Evolutionary conservation across 495 filamentous ascomycete species (phyloP).

Genomic region (Copromyces sp.): DNA sequence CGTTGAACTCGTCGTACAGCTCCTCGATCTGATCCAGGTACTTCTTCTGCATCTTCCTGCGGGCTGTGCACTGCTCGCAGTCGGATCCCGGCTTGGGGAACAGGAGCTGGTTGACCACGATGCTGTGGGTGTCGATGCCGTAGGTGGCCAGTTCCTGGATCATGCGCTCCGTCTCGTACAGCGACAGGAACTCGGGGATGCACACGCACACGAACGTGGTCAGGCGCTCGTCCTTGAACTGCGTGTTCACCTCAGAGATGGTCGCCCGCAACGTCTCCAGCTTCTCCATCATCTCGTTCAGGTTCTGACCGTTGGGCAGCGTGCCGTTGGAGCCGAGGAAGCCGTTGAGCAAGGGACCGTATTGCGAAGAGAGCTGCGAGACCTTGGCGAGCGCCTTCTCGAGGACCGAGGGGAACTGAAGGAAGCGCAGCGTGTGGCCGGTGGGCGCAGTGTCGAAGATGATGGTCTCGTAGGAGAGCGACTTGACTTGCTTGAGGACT

Average conservation of each 20-base stretch:
- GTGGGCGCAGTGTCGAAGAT: slow-evolving; percentile 99
- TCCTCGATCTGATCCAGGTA: slow-evolving; percentile 98
- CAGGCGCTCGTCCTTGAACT: slow-evolving; percentile 94
- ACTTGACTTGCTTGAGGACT: slow-evolving; percentile 98
- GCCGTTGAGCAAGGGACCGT: slow-evolving; percentile 91
- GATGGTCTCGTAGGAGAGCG: slow-evolving; percentile 95
- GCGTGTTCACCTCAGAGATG: slow-evolving; percentile 89
- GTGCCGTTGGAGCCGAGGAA: slow-evolving; percentile 73
- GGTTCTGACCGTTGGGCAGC: slow-evolving; percentile 80
- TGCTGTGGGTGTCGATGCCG: slow-evolving; percentile 89
- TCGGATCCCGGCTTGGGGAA: slow-evolving; percentile 79
- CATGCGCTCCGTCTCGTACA: slow-evolving; percentile 99
- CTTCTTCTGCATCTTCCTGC: slow-evolving; percentile 98
- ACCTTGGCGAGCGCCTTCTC: slow-evolving; percentile 97
- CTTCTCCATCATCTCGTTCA: slow-evolving; percentile 85
- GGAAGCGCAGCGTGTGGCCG: slow-evolving; percentile 97
- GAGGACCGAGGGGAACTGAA: slow-evolving; percentile 96
- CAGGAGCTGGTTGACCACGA: slow-evolving; percentile 96
- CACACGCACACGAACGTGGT: slow-evolving; percentile 98
- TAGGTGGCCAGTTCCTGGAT: slow-evolving; percentile 95
- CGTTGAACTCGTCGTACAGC: slow-evolving; percentile 97
- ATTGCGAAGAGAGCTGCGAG: slow-evolving; percentile 85
- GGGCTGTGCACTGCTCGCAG: slow-evolving; percentile 92
- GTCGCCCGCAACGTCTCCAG: slow-evolving; percentile 87
- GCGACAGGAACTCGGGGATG: slow-evolving; percentile 92